Conservation (phyloP, 2,329 filamentous ascomycete species). For the Aureobasidium pullulans region DNA sequence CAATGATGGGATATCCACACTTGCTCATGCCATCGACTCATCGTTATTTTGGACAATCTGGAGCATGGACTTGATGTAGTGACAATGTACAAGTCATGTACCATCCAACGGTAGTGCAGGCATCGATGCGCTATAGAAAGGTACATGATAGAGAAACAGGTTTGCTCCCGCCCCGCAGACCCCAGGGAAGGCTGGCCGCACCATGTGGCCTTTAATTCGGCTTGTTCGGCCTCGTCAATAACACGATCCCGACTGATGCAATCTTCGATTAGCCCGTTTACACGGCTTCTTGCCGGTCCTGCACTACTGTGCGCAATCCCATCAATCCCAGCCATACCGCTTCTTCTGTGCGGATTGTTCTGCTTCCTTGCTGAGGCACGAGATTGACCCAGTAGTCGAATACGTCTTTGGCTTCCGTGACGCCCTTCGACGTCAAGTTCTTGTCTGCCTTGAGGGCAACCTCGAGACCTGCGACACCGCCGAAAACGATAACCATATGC, state of each 20-base stretch:
- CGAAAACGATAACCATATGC: constrained; percentile 72
- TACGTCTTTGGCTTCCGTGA: constrained; percentile 58
- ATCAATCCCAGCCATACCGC: constrained; percentile 71
- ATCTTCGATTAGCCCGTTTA: background rate
- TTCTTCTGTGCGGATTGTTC: constrained; percentile 78
- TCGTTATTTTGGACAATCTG: background rate
- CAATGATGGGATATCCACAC: background rate
- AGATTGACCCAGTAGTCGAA: constrained; percentile 85
- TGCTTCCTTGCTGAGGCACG: constrained; percentile 69
- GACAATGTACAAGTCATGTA: background rate
- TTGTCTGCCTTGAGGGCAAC: constrained; percentile 59
- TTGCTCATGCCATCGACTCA: background rate
- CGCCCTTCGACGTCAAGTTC: constrained; percentile 53
- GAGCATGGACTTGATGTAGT: background rate
- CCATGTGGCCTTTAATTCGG: background rate
- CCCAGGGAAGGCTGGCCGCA: background rate
- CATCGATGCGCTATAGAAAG: background rate
- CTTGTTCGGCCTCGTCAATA: background rate
- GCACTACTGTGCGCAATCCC: constrained; percentile 47
- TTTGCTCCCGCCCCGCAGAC: background rate
- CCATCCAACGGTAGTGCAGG: background rate
- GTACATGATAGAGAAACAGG: background rate
- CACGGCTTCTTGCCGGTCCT: constrained; percentile 17
- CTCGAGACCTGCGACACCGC: constrained; percentile 73
- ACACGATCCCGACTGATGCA: background rate